A percentile compares a stretch with the other conserved stretches of the same genome.
These are phyloP conservation scores for Arthroderma sp. DNA, from an alignment of 2,329 filamentous ascomycete genomes.

Conservation along the genomic window DNA sequence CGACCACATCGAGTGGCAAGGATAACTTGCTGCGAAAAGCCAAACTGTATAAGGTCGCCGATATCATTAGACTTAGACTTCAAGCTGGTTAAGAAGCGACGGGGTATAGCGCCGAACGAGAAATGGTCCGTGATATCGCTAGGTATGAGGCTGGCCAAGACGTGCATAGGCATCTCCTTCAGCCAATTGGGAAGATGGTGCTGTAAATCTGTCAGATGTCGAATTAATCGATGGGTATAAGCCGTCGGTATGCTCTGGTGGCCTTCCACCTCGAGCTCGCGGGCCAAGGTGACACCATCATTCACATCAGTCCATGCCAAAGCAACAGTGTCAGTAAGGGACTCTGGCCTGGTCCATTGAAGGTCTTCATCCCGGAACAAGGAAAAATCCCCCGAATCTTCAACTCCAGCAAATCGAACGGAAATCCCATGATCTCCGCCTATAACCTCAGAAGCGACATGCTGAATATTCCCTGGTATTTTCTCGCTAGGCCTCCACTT, in stretches of 20 bases:
- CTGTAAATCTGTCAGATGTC: constrained; percentile 67
- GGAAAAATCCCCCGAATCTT: constrained; percentile 61
- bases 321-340: constrained; percentile 64
- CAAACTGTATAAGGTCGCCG: constrained; percentile 51
- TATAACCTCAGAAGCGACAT: constrained; percentile 72
- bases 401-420: constrained; percentile 60
- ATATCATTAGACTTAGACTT: constrained; percentile 45
- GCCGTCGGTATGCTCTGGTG: constrained; percentile 67
- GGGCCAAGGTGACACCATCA: constrained; percentile 59
- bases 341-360: constrained; percentile 72
- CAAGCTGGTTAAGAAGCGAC: too few relatives aligned
- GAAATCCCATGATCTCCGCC: constrained; percentile 61
- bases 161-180: constrained; percentile 52
- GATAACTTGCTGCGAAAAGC: constrained; percentile 75
- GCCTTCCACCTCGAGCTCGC: constrained; percentile 73
- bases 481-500: constrained; percentile 53
- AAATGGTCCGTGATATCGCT: too few relatives aligned
- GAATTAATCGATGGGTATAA: constrained; percentile 76
- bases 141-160: constrained; percentile 52
- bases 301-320: constrained; percentile 71
- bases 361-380: constrained; percentile 70
- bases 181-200: constrained; percentile 60
- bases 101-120: too few relatives aligned
- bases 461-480: constrained; percentile 41
- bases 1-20: constrained; percentile 69